These are phyloP conservation scores for Fonsecaea nubica DNA, from an alignment of 2,329 filamentous ascomycete genomes.

Conservation along the genomic window DNA sequence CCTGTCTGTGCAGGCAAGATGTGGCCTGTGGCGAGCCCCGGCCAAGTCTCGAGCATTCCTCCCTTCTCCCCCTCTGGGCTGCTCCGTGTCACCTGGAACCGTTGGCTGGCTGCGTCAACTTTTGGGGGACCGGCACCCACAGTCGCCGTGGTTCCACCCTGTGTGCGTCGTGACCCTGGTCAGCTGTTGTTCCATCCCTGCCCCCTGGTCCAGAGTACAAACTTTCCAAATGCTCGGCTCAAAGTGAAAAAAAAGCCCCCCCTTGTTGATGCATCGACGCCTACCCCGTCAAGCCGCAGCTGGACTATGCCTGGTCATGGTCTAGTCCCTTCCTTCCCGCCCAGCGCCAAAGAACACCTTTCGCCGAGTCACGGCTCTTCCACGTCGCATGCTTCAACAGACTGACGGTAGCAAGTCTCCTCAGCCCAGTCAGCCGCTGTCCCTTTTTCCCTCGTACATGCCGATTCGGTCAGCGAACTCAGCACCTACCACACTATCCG, in stretches of 20 bases:
- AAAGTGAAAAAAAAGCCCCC: not conserved
- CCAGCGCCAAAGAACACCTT: conserved; percentile 8
- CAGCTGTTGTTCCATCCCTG: conserved; percentile 30
- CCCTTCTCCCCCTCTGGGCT: not conserved
- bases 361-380: conserved; percentile 18
- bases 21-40: conserved; percentile 15
- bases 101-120: too few relatives aligned
- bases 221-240: conserved; percentile 12
- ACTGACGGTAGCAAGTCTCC: not conserved
- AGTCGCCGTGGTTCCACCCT: conserved; percentile 34
- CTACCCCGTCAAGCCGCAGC: not conserved
- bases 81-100: not conserved
- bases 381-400: conserved; percentile 1
- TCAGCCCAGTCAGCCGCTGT: conserved; percentile 25
- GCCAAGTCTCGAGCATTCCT: conserved; percentile 34
- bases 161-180: conserved; percentile 23
- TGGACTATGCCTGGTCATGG: not conserved
- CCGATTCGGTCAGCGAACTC: conserved; percentile 15
- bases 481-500: not conserved
- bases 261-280: conserved; percentile 11
- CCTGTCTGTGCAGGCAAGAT: conserved; percentile 9
- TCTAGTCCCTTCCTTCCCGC: not conserved
- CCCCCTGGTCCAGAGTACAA: conserved; percentile 24
- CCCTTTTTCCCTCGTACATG: conserved; percentile 9
- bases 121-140: conserved; percentile 24